Evolutionary conservation across 78 protist species (phyloP), one percentile per base, ranked within the genome.

Genomic region (Emiliania huxleyi): DNA sequence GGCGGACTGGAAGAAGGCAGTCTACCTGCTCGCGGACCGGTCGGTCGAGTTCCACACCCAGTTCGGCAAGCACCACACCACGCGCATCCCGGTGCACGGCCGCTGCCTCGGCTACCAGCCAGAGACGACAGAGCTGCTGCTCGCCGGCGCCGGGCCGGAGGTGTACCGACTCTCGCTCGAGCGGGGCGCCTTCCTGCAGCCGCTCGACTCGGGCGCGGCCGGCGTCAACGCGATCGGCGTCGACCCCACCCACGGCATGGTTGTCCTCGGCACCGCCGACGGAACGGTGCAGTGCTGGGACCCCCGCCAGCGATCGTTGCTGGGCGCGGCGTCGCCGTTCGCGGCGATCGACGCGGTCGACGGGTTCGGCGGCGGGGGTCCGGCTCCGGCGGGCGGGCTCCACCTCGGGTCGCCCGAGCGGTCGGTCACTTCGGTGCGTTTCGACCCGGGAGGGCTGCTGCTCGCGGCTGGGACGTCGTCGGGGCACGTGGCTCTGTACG

Each of bases 1-100:
- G 11, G 97, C 97, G 5, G 99, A 98, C 95, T 99, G 91, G 93
- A 75, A 91, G 33, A 99, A 99, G 95, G 46, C 96, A 23, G 99
- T 73, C 35, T 43, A 98, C 23, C 91, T 98, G 33, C 91, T 92
- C 11, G 4, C 85, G 25, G 89, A 81, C 89, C 48, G 99, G 49
- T 71, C 69, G 44, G 62, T 99, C 37, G 99, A 98, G 92, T 83
- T 99, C 77, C 99, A 99, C 94, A 94, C 98, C n/a, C 95, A 95
- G 42, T 91, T 62, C 93, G 99, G 99, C 19, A 25, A 33, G 48
- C 94, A 98, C 96, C 95, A 95, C 93, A 69, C 88, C 62, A 92
- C 95, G 23, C 79, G 99, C 44, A 84, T 96, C 48, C 99, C 99
- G 42, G 29, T 85, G 46, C 56, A 69, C 29, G 99, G 99, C 29